Evolutionary conservation across 768 basidiomycete species (phyloP), one percentile per base, ranked within the genome.

Genomic region (Pleurotus platypus): DNA sequence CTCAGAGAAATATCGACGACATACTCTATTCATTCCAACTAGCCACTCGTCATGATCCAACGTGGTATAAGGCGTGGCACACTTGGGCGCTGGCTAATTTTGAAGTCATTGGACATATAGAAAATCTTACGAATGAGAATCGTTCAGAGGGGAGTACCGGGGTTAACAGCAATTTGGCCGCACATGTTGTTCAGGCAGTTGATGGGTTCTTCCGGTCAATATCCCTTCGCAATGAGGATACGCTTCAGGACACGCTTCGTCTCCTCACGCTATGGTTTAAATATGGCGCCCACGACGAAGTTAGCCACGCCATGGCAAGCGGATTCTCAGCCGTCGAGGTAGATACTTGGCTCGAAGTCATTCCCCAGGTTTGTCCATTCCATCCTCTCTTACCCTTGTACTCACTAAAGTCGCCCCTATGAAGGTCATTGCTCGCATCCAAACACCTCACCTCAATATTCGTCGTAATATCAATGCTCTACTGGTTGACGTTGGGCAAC

Each of bases 11-110:
- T 57, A 83, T 89, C 18, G 82, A 86, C 50, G 87, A 89, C 43
- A 92, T 98, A 56, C 74, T 99, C 6, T 83, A 87, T 61, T 86
- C 91, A 3, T 98, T 96, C 71, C 78, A 82, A 51, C 78, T 88
- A 26, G 92, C 97, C 0, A 98, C 97, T 2, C 87, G 89, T 63
- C 92, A 92, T 61, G 96, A 98, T 68, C 84, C 89, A 3, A 78
- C 80, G 16, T 99, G 97, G 97, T 98, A 98, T 72, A 98, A 99
- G 69, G 97, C 96, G 15, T 98, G 95, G 95, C 97, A 99, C 66
- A 94, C 93, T 0, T 99, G 94, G 94, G 96, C 97, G 2, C 77
- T 98, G 54, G 89, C 94, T 2, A 98, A 98, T 70, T 95, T 97
- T 61, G 94, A 98, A 56, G 92, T 98, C 60, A 86, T 98, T 60